Conservation (phyloP, 768 basidiomycete species). For the Rhodotorula diobovata region DNA sequence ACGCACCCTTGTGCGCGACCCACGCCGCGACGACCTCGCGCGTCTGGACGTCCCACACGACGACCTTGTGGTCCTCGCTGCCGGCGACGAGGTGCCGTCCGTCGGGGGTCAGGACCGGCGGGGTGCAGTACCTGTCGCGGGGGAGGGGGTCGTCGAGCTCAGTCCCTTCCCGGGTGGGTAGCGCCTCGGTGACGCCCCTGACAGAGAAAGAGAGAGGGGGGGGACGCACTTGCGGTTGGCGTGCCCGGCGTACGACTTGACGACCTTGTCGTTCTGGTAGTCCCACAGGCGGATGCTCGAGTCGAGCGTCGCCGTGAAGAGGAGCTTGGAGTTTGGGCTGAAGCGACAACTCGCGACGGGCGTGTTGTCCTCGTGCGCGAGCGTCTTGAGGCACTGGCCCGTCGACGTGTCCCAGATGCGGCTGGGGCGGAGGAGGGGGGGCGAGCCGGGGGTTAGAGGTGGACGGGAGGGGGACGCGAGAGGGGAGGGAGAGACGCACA, state of each 20-base stretch:
- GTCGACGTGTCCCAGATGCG: slow-evolving; percentile 97
- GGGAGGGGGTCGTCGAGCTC: no score
- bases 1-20: slow-evolving; percentile 71
- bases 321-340: slow-evolving; percentile 84
- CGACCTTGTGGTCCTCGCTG: slow-evolving; percentile 76
- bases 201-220: background rate
- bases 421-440: slow-evolving; percentile 51
- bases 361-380: slow-evolving; percentile 81
- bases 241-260: slow-evolving; percentile 89
- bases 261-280: slow-evolving; percentile 79
- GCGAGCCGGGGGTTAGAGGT: no score
- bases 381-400: slow-evolving; percentile 93
- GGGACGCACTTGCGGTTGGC: slow-evolving; percentile 71
- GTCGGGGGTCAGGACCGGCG: slow-evolving; percentile 14
- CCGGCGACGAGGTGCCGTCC: slow-evolving; percentile 75
- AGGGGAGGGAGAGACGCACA: slow-evolving; percentile 56
- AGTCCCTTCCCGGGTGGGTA: no score
- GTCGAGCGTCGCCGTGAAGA: slow-evolving; percentile 87
- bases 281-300: slow-evolving; percentile 93
- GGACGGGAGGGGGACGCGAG: background rate
- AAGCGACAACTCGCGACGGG: slow-evolving; percentile 74
- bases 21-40: slow-evolving; percentile 61
- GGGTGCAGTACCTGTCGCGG: slow-evolving; percentile 36
- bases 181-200: no score
- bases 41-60: slow-evolving; percentile 84